Conservation (phyloP, 2,329 filamentous ascomycete genomes). For the Hypoxylon sp. region DNA sequence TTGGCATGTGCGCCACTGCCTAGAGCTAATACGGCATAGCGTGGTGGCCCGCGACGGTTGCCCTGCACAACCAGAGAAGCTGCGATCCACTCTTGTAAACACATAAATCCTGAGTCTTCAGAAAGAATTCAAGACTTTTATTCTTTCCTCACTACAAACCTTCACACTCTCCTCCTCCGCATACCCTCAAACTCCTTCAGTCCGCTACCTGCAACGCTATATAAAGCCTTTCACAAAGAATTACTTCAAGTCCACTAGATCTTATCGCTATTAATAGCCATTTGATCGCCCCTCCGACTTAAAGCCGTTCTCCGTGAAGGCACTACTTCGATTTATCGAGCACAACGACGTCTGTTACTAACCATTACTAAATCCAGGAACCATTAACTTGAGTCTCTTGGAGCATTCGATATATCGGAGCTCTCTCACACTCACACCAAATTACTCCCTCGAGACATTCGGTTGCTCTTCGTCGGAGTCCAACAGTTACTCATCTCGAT, state of each 20-base stretch:
- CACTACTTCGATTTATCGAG: slow-evolving; percentile 64
- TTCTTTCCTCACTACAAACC: slow-evolving; percentile 49
- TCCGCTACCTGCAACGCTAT: slow-evolving; percentile 45
- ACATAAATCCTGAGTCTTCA: slow-evolving; percentile 47
- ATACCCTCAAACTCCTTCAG: slow-evolving; percentile 34
- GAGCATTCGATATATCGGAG: slow-evolving; percentile 64
- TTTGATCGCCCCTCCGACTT: slow-evolving; percentile 66
- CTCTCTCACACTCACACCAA: slow-evolving; percentile 51
- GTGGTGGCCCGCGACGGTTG: slow-evolving; percentile 40
- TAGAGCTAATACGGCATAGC: slow-evolving; percentile 20
- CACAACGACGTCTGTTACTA: slow-evolving; percentile 63
- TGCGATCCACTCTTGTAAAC: slow-evolving; percentile 51
- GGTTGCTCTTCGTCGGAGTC: slow-evolving; percentile 63
- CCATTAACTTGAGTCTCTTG: slow-evolving; percentile 73
- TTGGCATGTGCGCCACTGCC: slow-evolving; percentile 20
- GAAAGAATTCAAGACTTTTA: slow-evolving; percentile 37
- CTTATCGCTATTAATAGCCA: slow-evolving; percentile 61
- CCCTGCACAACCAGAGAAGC: slow-evolving; percentile 45
- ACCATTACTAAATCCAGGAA: slow-evolving; percentile 65
- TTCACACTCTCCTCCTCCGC: slow-evolving; percentile 40
- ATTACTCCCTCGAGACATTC: slow-evolving; percentile 63
- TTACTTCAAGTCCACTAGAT: slow-evolving; percentile 62
- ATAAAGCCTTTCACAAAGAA: slow-evolving; percentile 54
- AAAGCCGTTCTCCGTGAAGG: slow-evolving; percentile 60
- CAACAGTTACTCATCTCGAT: slow-evolving; percentile 54